Percentiles rank a stretch among this genome's conserved stretches.
These are phyloP conservation scores for Fusarium bactridioides DNA, from an alignment of 2,329 filamentous ascomycete species.

Conservation along the genomic window DNA sequence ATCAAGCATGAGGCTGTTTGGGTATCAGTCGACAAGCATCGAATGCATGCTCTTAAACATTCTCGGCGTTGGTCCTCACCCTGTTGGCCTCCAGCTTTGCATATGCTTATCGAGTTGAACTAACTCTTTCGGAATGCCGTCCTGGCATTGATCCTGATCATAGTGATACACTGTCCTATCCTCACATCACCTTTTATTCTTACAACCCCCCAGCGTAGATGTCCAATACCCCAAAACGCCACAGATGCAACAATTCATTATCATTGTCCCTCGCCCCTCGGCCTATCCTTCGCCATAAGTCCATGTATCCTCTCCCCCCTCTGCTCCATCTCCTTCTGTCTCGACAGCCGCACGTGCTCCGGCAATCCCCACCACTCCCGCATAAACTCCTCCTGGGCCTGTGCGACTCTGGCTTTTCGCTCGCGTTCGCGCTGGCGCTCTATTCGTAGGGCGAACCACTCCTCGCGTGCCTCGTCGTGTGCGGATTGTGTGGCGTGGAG, in stretches of 20 bases:
- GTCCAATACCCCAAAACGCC: constrained; percentile 35
- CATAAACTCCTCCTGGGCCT: constrained; percentile 71
- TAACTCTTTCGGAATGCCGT: background rate
- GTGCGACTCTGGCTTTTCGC: constrained; percentile 65
- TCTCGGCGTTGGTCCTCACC: background rate
- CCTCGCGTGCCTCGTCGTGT: constrained; percentile 86
- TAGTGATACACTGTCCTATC: constrained; percentile 2
- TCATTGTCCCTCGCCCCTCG: constrained; percentile 20
- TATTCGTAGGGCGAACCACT: constrained; percentile 86
- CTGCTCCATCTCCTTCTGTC: constrained; percentile 56
- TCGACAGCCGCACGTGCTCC: constrained; percentile 61
- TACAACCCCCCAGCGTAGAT: constrained; percentile 34
- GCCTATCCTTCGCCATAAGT: constrained; percentile 49
- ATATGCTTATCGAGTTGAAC: background rate
- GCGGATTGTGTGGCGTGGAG: constrained; percentile 83
- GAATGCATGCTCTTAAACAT: constrained; percentile 17
- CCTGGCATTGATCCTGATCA: background rate
- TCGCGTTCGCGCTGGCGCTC: constrained; percentile 74
- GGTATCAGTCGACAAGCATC: background rate
- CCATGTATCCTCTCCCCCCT: constrained; percentile 65
- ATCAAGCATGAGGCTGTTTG: constrained; percentile 12
- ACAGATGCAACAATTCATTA: constrained; percentile 29
- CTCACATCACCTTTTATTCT: constrained; percentile 21
- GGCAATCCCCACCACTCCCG: constrained; percentile 74
- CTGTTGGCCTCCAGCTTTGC: background rate